Evolutionary conservation across 208 protist species (phyloP).

Genomic region (Trypanosoma platydactyli): DNA sequence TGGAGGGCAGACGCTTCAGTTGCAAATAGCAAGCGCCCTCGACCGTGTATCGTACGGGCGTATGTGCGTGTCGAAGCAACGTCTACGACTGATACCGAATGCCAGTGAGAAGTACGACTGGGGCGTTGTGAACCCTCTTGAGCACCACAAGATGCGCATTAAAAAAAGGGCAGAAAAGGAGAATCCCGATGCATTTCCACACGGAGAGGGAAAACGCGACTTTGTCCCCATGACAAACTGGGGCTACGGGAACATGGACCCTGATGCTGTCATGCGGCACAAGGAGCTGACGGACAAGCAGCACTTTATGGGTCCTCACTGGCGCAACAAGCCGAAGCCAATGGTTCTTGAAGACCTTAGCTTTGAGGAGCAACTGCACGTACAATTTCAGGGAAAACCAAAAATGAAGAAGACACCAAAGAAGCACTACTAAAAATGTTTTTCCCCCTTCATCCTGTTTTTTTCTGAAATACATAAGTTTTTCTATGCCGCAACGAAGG

Average conservation of each 20-base stretch:
- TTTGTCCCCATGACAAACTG: slow-evolving; percentile 94
- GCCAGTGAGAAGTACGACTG: slow-evolving; percentile 86
- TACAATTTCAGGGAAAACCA: slow-evolving; percentile 84
- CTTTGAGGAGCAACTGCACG: slow-evolving; percentile 88
- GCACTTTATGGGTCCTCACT: slow-evolving; percentile 88
- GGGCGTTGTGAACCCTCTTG: slow-evolving; percentile 80
- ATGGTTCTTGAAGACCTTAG: slow-evolving; percentile 86
- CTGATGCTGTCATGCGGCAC: slow-evolving; percentile 79
- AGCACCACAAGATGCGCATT: slow-evolving; percentile 71
- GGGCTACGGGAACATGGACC: slow-evolving; percentile 89
- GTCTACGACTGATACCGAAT: slow-evolving; percentile 75
- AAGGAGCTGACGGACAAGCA: slow-evolving; percentile 87
- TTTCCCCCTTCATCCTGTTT: slow-evolving; percentile 7
- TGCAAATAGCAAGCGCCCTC: slow-evolving; percentile 80
- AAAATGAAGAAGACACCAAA: slow-evolving; percentile 91
- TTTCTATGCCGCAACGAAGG: too few relatives aligned
- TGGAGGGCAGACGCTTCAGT: slow-evolving; percentile 79
- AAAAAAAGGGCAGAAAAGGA: slow-evolving; percentile 57
- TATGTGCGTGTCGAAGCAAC: slow-evolving; percentile 82
- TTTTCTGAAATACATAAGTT: too few relatives aligned
- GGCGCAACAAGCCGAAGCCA: slow-evolving; percentile 78
- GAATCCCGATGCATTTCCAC: slow-evolving; percentile 78
- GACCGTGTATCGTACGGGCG: slow-evolving; percentile 85
- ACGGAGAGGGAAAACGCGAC: slow-evolving; percentile 73
- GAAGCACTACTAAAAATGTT: slow-evolving; percentile 68